Conservation (phyloP, 805 yeast species). For the Torulaspora maleeae region DNA sequence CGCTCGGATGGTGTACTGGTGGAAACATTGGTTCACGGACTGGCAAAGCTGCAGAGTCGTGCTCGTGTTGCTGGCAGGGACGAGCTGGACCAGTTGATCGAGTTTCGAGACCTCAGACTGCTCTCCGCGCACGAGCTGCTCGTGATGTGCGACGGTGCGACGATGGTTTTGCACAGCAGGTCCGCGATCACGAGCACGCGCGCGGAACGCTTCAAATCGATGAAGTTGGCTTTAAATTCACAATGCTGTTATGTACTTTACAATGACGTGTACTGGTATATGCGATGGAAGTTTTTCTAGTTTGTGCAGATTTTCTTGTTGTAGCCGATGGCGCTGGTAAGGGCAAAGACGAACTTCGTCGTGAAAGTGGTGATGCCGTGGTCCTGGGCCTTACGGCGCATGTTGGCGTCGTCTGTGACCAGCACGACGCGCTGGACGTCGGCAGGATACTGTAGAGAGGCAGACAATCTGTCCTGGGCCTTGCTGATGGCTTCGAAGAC, state of each 20-base stretch:
- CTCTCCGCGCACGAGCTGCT: constrained; percentile 10
- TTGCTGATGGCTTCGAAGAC: constrained; percentile 50
- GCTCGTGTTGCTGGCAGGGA: constrained; percentile 2
- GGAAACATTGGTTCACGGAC: neutral
- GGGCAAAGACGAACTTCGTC: constrained; percentile 34
- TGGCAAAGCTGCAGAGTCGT: constrained; percentile 2
- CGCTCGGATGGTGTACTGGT: constrained; percentile 2
- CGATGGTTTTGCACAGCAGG: constrained; percentile 6
- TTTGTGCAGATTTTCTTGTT: constrained; percentile 24
- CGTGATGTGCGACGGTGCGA: neutral
- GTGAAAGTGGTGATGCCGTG: constrained; percentile 32
- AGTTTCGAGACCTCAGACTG: neutral
- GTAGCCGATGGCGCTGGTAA: constrained; percentile 28
- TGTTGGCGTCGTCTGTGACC: constrained; percentile 69
- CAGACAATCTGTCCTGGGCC: constrained; percentile 32
- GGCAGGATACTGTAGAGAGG: constrained; percentile 28
- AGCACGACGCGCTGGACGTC: constrained; percentile 54
- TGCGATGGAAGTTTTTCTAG: constrained; percentile 20
- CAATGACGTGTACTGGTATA: constrained; percentile 19
- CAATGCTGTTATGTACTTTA: constrained; percentile 15
- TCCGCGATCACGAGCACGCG: neutral
- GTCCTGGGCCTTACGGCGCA: constrained; percentile 54
- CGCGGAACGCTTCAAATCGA: neutral
- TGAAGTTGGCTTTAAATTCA: constrained; percentile 17
- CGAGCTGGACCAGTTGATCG: constrained; percentile 7